Evolutionary conservation across 1,284 basidiomycete genomes (phyloP).

Genomic region (Ganoderma sinense): DNA sequence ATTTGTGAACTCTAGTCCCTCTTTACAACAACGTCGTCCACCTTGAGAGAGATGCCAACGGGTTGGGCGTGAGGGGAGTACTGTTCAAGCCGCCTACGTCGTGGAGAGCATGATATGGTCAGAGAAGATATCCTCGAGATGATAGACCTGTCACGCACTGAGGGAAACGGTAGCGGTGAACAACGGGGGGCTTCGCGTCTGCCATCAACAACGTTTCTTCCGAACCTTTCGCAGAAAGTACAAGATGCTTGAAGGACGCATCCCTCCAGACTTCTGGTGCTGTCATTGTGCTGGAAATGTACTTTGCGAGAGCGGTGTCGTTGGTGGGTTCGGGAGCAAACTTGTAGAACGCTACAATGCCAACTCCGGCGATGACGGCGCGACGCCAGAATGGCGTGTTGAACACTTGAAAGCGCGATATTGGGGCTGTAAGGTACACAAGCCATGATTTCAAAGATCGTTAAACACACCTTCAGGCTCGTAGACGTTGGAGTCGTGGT

Average conservation of each 20-base stretch:
- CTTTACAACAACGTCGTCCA: conserved; percentile 55
- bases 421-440: neutral
- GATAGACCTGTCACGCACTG: conserved; percentile 57
- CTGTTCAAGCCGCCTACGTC: conserved; percentile 53
- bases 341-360: conserved; percentile 65
- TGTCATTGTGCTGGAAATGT: conserved; percentile 61
- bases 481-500: conserved; percentile 54
- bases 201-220: conserved; percentile 54
- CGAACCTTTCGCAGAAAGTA: conserved; percentile 53
- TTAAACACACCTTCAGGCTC: conserved; percentile 61
- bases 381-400: conserved; percentile 69
- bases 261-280: conserved; percentile 58
- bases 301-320: conserved; percentile 67
- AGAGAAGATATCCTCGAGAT: neutral
- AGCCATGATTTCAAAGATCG: neutral
- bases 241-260: conserved; percentile 63
- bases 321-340: conserved; percentile 67
- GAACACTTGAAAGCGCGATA: conserved; percentile 53
- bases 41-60: conserved; percentile 55
- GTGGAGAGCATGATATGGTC: neutral
- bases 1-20: conserved; percentile 36
- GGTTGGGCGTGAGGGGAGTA: conserved; percentile 57
- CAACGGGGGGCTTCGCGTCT: conserved; percentile 57
- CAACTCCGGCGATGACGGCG: conserved; percentile 54
- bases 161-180: conserved; percentile 71